A percentile compares a stretch with the other conserved stretches of the same genome.
phyloP scores from a whole-genome alignment of 78 protist genomes.

The Dictyostelium capitatum region DNA sequence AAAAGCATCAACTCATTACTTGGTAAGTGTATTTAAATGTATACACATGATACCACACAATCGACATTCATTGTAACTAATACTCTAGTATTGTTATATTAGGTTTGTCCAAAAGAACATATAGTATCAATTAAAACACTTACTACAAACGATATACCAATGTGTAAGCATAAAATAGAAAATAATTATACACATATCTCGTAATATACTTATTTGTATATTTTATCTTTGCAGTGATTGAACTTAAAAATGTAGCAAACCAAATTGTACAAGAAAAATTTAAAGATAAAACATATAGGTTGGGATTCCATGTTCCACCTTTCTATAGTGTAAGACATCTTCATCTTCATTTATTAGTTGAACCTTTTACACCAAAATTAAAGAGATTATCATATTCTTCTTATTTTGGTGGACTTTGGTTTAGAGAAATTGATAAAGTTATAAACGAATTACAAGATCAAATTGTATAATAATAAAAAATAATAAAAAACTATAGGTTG shows the following conservation, averaged over 20 bases:
- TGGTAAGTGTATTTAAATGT: not conserved
- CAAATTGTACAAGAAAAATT: not conserved
- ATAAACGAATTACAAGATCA: not conserved
- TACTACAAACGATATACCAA: slow-evolving; percentile 25
- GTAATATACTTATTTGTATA: too few relatives aligned
- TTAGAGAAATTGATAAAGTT: slow-evolving; percentile 3
- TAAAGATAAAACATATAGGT: too few relatives aligned
- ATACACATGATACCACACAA: too few relatives aligned
- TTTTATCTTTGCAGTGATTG: too few relatives aligned
- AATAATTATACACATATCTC: too few relatives aligned
- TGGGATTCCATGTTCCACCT: slow-evolving; percentile 58
- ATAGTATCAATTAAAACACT: slow-evolving; percentile 47
- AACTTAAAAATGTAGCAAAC: slow-evolving; percentile 40
- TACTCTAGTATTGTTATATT: not conserved
- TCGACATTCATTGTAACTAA: too few relatives aligned
- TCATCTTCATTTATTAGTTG: slow-evolving; percentile 46
- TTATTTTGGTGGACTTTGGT: slow-evolving; percentile 59
- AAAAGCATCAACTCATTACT: slow-evolving; percentile 42
- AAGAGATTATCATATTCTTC: slow-evolving; percentile 21
- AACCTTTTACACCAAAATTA: slow-evolving; percentile 49
- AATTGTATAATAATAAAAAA: not conserved
- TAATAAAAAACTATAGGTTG: not conserved
- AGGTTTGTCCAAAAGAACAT: slow-evolving; percentile 42
- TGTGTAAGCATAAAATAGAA: too few relatives aligned
- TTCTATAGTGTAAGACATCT: slow-evolving; percentile 44